phyloP scores from a whole-genome alignment of 2,329 filamentous ascomycete genomes.

The Colletotrichum gloeosporioides region DNA sequence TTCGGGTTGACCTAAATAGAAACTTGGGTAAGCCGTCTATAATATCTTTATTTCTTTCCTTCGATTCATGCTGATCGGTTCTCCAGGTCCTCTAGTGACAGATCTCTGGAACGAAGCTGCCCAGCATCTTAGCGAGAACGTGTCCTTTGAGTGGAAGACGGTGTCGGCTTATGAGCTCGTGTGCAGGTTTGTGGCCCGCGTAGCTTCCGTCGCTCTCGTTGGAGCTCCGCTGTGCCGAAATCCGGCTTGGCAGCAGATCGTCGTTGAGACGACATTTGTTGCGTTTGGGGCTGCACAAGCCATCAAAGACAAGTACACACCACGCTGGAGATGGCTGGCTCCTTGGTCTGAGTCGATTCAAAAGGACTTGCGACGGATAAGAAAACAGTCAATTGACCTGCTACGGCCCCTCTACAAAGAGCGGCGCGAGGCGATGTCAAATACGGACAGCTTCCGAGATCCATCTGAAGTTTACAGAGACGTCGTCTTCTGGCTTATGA shows the following conservation, averaged over 20 bases:
- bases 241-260: background rate
- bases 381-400: background rate
- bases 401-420: background rate
- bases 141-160: background rate
- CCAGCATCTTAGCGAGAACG: background rate
- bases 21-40: background rate
- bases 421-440: background rate
- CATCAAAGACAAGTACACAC: background rate
- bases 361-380: background rate
- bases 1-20: background rate
- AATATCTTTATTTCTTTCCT: accelerated
- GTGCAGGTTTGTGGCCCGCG: background rate
- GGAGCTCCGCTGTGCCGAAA: background rate
- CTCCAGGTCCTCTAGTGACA: background rate
- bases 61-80: background rate
- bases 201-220: background rate
- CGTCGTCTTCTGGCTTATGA: background rate
- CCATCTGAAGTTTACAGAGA: background rate
- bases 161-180: background rate
- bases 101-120: background rate
- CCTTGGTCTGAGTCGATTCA: background rate
- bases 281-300: background rate
- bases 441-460: background rate
- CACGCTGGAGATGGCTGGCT: background rate
- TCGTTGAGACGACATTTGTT: background rate